Evolutionary conservation across 2,329 filamentous ascomycete species (phyloP).

Genomic region (Epichloe gansuensis): DNA sequence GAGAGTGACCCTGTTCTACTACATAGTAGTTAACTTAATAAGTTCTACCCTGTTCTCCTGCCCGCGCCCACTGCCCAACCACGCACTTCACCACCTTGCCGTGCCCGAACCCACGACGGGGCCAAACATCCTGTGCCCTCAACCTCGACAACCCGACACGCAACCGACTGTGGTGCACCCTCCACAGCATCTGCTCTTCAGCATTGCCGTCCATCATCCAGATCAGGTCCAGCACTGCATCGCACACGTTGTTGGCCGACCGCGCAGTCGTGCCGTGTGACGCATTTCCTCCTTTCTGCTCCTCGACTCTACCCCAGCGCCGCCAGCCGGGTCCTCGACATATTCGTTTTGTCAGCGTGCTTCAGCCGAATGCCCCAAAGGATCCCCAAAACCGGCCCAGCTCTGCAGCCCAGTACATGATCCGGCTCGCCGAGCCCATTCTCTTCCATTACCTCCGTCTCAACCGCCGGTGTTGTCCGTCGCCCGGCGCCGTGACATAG

Average conservation of each 20-base stretch:
- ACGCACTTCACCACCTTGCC: not conserved
- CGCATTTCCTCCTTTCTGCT: slow-evolving; percentile 4
- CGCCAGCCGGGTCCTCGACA: not conserved
- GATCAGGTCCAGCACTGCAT: not conserved
- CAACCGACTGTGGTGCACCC: not conserved
- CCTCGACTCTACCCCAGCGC: not conserved
- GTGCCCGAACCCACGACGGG: slow-evolving; percentile 1
- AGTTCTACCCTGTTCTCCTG: too few species aligned
- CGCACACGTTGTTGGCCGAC: not conserved
- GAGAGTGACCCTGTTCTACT: too few species aligned
- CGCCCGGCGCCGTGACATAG: slow-evolving; percentile 22
- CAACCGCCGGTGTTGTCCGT: slow-evolving; percentile 19
- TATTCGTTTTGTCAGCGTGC: slow-evolving; percentile 1
- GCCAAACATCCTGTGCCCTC: not conserved
- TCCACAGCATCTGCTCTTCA: not conserved
- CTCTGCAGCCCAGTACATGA: slow-evolving; percentile 9
- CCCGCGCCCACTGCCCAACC: not conserved
- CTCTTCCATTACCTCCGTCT: slow-evolving; percentile 8
- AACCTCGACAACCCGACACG: not conserved
- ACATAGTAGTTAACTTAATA: too few species aligned
- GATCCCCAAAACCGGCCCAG: slow-evolving; percentile 1
- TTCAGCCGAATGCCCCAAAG: slow-evolving; percentile 5
- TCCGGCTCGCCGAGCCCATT: slow-evolving; percentile 7
- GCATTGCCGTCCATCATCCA: not conserved
- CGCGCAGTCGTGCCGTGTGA: slow-evolving; percentile 3